A percentile compares a stretch with the other conserved stretches of the same genome.
phyloP scores from a whole-genome alignment of 495 filamentous ascomycete genomes.

The Penicillium cosmopolitanum region DNA sequence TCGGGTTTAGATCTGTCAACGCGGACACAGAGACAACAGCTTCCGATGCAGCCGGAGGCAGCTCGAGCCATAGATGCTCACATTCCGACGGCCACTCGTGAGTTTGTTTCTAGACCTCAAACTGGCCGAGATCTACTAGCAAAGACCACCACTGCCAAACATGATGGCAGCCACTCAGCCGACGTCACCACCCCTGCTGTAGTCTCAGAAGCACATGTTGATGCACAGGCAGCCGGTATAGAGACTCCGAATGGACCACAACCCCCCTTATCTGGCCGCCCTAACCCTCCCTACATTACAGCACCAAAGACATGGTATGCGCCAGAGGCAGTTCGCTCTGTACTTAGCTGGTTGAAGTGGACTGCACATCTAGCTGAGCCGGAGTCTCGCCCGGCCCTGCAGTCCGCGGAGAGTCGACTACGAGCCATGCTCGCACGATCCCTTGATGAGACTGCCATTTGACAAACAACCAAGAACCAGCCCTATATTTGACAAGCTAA shows the following conservation, averaged over 20 bases:
- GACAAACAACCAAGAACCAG: not conserved
- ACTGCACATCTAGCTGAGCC: slow-evolving; percentile 25
- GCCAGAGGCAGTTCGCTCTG: slow-evolving; percentile 33
- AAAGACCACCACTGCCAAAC: slow-evolving; percentile 13
- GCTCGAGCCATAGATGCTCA: slow-evolving; percentile 6
- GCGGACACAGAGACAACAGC: slow-evolving; percentile 9
- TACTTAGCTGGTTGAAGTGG: slow-evolving; percentile 44
- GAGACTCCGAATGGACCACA: not conserved
- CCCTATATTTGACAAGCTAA: not conserved
- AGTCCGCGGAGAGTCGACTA: slow-evolving; percentile 44
- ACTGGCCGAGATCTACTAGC: slow-evolving; percentile 38
- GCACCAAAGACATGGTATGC: slow-evolving; percentile 2
- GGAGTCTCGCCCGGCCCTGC: slow-evolving; percentile 20
- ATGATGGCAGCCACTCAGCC: slow-evolving; percentile 13
- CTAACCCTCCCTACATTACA: not conserved
- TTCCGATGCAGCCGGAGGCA: not conserved
- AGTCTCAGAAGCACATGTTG: slow-evolving; percentile 45
- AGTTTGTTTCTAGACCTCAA: slow-evolving; percentile 38
- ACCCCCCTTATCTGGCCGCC: not conserved
- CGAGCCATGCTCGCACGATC: slow-evolving; percentile 42
- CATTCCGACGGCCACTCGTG: slow-evolving; percentile 29
- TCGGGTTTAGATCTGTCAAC: slow-evolving; percentile 11
- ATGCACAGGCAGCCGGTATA: slow-evolving; percentile 36
- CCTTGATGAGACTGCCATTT: slow-evolving; percentile 5
- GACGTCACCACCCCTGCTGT: slow-evolving; percentile 42